Percentiles rank a stretch among this genome's conserved stretches.
Conservation (phyloP, 148 eudicot species). For the Polygonum maritimum region DNA sequence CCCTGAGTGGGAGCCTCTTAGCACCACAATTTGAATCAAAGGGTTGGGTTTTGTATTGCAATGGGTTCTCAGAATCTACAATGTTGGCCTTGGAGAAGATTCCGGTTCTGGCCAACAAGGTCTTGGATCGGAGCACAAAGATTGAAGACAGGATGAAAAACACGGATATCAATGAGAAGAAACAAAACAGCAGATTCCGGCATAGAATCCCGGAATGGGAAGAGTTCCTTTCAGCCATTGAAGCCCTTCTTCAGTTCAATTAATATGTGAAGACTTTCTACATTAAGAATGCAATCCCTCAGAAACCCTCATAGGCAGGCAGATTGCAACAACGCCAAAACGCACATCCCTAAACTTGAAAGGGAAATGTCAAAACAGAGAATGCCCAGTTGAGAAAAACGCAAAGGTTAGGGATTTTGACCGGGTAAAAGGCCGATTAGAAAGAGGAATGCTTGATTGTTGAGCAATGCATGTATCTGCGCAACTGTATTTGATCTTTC, state of each 20-base stretch:
- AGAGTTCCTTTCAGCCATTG: conserved; percentile 52
- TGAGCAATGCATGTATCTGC: background rate
- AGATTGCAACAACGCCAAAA: background rate
- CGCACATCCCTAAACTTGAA: background rate
- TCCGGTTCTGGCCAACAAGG: conserved; percentile 31
- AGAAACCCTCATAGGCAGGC: background rate
- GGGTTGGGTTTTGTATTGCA: conserved; percentile 9
- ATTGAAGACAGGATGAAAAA: conserved; percentile 61
- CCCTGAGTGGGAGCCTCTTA: conserved; percentile 39
- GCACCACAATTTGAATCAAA: conserved; percentile 12
- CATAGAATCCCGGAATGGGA: conserved; percentile 30
- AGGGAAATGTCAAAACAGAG: background rate
- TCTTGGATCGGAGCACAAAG: conserved; percentile 50
- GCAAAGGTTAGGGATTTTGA: background rate
- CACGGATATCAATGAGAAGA: conserved; percentile 42
- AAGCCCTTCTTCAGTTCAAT: conserved; percentile 1
- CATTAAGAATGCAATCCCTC: background rate
- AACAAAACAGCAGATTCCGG: conserved; percentile 40
- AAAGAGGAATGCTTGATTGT: background rate
- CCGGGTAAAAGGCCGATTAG: background rate
- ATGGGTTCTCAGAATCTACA: conserved; percentile 9
- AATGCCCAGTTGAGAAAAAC: background rate
- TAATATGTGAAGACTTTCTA: background rate
- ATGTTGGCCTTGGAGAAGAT: conserved; percentile 12
- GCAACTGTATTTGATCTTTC: background rate